Evolutionary conservation across 768 basidiomycete genomes (phyloP).

Genomic region (Trametes cinnabarina): DNA sequence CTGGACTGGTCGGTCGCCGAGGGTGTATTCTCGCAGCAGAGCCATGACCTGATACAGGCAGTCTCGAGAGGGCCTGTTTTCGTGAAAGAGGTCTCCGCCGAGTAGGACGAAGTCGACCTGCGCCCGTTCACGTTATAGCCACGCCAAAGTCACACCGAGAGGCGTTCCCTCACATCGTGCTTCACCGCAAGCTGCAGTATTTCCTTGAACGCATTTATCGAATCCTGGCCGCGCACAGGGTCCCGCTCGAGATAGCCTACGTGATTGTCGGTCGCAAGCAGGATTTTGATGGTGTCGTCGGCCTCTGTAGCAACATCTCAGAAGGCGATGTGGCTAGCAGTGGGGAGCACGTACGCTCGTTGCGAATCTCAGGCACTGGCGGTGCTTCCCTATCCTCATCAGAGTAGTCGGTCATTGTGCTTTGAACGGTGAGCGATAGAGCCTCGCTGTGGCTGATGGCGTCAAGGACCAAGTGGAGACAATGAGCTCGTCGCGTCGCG

Average conservation of each 20-base stretch:
- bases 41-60: slow-evolving; percentile 88
- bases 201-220: slow-evolving; percentile 93
- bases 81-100: slow-evolving; percentile 96
- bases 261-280: slow-evolving; percentile 95
- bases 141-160: not conserved
- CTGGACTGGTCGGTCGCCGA: slow-evolving; percentile 87
- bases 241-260: slow-evolving; percentile 95
- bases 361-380: slow-evolving; percentile 35
- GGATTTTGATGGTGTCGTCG: slow-evolving; percentile 72
- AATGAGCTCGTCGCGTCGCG: slow-evolving; percentile 20
- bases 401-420: slow-evolving; percentile 7
- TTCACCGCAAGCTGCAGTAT: slow-evolving; percentile 90
- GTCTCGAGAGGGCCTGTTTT: slow-evolving; percentile 91
- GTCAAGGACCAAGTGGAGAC: not conserved
- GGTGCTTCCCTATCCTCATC: slow-evolving; percentile 24
- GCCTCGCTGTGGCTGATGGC: not conserved
- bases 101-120: slow-evolving; percentile 96
- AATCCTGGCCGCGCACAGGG: slow-evolving; percentile 91
- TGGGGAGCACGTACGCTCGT: slow-evolving; percentile 27
- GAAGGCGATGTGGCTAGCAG: not conserved
- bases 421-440: too few relatives aligned
- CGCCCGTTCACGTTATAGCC: not conserved
- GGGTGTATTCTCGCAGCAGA: slow-evolving; percentile 83
- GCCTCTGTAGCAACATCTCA: slow-evolving; percentile 39
- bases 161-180: slow-evolving; percentile 60